These are phyloP conservation scores for Fagus sylvatica DNA, from an alignment of 306 rosid genomes.

Conservation along the genomic window DNA sequence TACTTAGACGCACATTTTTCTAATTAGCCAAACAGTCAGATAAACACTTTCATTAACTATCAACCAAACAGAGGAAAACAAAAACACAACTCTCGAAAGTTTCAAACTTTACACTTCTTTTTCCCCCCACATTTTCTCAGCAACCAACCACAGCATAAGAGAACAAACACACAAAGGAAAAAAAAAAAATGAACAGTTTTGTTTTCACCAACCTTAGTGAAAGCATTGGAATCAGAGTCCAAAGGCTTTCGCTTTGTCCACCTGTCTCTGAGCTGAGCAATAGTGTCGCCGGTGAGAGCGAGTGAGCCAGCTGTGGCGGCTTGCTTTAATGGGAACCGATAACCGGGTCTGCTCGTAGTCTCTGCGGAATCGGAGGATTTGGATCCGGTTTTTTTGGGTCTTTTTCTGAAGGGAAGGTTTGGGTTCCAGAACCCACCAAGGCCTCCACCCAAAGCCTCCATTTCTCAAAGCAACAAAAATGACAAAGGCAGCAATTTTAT, in stretches of 20 bases:
- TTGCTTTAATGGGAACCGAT: conserved; percentile 71
- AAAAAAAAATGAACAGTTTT: not conserved
- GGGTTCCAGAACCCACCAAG: conserved; percentile 64
- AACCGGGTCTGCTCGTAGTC: conserved; percentile 51
- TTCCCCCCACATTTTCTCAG: not conserved
- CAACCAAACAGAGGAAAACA: not conserved
- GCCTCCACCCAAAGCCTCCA: conserved; percentile 72
- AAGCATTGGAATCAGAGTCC: conserved; percentile 28
- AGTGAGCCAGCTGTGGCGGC: conserved; percentile 71
- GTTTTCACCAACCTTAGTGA: conserved; percentile 37
- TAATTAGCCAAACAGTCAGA: not conserved
- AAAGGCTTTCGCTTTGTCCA: conserved; percentile 30
- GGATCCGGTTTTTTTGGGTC: not conserved
- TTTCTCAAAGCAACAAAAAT: conserved; percentile 12
- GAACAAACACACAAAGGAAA: not conserved
- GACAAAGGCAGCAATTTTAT: not conserved
- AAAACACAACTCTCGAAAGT: not conserved
- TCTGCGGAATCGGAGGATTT: conserved; percentile 42
- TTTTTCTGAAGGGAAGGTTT: conserved; percentile 40
- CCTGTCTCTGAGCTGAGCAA: conserved; percentile 51
- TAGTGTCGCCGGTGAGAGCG: conserved; percentile 52
- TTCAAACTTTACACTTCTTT: not conserved
- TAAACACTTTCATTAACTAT: not conserved
- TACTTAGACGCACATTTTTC: not conserved
- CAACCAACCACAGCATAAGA: not conserved